Percentiles rank a stretch among this genome's conserved stretches.
Conservation (phyloP, 805 yeast genomes). For the Barnettozyma pratensis region DNA sequence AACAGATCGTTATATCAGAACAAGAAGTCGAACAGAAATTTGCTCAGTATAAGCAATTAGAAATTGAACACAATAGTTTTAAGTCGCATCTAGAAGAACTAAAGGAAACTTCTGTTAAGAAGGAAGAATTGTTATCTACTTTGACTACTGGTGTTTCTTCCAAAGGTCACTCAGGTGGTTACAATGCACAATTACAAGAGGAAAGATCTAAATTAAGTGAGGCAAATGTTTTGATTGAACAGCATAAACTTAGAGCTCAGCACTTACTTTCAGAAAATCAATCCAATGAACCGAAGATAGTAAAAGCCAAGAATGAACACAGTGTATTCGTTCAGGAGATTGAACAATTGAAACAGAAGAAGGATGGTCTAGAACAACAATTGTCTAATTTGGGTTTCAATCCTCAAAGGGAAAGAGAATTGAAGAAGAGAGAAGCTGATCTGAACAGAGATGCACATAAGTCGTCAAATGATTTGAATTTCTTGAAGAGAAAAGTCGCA, state of each 20-base stretch:
- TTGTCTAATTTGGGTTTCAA: constrained; percentile 55
- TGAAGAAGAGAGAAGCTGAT: constrained; percentile 41
- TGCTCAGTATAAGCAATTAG: constrained; percentile 34
- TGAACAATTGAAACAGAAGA: constrained; percentile 34
- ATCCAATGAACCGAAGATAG: constrained; percentile 41
- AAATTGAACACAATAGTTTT: constrained; percentile 39
- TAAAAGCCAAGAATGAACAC: constrained; percentile 48
- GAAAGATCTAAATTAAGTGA: constrained; percentile 52
- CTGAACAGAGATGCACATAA: constrained; percentile 41
- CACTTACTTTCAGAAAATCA: constrained; percentile 50
- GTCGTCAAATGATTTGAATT: constrained; percentile 44
- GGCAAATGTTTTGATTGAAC: constrained; percentile 51
- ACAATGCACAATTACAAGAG: constrained; percentile 61
- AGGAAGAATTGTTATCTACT: constrained; percentile 77
- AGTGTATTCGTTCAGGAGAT: constrained; percentile 38
- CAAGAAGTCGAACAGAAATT: constrained; percentile 30
- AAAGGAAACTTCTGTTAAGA: constrained; percentile 45
- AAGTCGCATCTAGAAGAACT: constrained; percentile 39
- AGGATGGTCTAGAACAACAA: constrained; percentile 34
- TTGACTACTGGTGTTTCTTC: constrained; percentile 88
- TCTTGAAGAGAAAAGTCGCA: constrained; percentile 57
- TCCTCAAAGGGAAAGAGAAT: constrained; percentile 35
- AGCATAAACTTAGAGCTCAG: constrained; percentile 50
- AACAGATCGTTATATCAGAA: constrained; percentile 31
- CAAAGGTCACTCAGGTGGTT: constrained; percentile 72